phyloP scores from a whole-genome alignment of 208 protist genomes.

The Crithidia fasciculata region DNA sequence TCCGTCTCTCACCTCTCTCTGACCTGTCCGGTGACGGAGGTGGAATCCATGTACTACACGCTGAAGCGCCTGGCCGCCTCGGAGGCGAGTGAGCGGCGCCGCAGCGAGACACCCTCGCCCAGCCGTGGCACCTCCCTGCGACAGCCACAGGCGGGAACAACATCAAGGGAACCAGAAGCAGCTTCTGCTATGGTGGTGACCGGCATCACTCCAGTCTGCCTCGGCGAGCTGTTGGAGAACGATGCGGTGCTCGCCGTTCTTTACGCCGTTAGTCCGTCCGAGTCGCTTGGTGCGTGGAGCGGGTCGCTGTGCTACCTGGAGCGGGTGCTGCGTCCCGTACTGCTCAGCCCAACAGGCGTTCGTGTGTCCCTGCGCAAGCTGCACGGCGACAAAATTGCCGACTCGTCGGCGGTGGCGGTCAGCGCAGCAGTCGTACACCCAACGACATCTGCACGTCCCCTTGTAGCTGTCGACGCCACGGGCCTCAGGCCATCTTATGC shows the following conservation, averaged over 20 bases:
- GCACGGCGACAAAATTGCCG: background rate
- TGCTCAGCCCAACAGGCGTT: conserved; percentile 30
- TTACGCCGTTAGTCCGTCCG: conserved; percentile 24
- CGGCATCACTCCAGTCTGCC: conserved; percentile 31
- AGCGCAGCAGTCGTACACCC: background rate
- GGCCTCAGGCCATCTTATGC: no score
- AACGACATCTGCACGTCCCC: no score
- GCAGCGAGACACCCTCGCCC: conserved; percentile 7
- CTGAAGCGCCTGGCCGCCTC: conserved; percentile 41
- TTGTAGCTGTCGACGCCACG: no score
- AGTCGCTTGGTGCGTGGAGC: conserved; percentile 26
- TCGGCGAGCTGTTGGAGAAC: conserved; percentile 34
- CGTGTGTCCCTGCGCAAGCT: conserved; percentile 30
- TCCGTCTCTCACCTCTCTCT: conserved; percentile 25
- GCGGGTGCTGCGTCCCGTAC: conserved; percentile 21
- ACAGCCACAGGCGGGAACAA: background rate
- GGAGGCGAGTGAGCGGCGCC: conserved; percentile 17
- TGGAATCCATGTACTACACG: conserved; percentile 37
- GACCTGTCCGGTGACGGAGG: conserved; percentile 21
- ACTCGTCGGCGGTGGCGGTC: background rate
- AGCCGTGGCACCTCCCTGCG: conserved; percentile 1
- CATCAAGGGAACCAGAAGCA: no score
- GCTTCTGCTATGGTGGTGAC: conserved; percentile 6
- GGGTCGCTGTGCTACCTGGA: conserved; percentile 25
- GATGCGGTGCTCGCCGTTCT: conserved; percentile 23